Evolutionary conservation across 2,329 filamentous ascomycete genomes (phyloP).

Genomic region (Colletotrichum endophyticum): DNA sequence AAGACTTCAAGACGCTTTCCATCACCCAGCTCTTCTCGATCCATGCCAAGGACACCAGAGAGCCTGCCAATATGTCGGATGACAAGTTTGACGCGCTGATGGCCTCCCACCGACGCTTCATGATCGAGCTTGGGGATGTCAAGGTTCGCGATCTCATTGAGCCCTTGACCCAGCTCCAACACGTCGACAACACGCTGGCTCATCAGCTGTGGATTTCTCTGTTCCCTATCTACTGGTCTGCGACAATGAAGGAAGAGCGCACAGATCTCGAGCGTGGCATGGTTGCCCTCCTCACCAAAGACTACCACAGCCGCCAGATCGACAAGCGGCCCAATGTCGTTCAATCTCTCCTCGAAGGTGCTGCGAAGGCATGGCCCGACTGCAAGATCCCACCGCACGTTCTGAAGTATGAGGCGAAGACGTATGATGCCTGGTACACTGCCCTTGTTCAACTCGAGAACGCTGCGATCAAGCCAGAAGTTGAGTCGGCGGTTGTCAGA

Average conservation of each 20-base stretch:
- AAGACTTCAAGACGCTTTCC: conserved; percentile 83
- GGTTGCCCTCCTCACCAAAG: conserved; percentile 89
- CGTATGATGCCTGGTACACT: conserved; percentile 98
- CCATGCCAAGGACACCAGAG: conserved; percentile 72
- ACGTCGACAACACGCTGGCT: conserved; percentile 80
- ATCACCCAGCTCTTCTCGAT: conserved; percentile 75
- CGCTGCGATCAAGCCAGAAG: conserved; percentile 80
- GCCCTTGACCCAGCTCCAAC: conserved; percentile 89
- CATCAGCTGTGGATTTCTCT: conserved; percentile 90
- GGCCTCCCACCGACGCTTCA: conserved; percentile 80
- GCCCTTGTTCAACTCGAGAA: conserved; percentile 90
- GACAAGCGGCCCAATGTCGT: conserved; percentile 96
- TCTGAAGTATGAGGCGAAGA: conserved; percentile 92
- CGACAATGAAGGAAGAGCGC: conserved; percentile 84
- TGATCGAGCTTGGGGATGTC: conserved; percentile 82
- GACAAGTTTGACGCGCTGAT: conserved; percentile 83
- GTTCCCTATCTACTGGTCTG: conserved; percentile 94
- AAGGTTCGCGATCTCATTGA: conserved; percentile 89
- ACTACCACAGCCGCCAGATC: conserved; percentile 92
- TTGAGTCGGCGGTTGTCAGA: conserved; percentile 82
- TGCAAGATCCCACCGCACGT: conserved; percentile 96
- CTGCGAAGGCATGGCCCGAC: conserved; percentile 81
- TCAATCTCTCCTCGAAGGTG: conserved; percentile 87
- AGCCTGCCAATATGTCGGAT: conserved; percentile 75
- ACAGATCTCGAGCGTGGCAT: conserved; percentile 89